Percentiles rank a stretch among this genome's conserved stretches.
phyloP scores from a whole-genome alignment of 2,329 filamentous ascomycete species.

The Cytospora schulzeri region DNA sequence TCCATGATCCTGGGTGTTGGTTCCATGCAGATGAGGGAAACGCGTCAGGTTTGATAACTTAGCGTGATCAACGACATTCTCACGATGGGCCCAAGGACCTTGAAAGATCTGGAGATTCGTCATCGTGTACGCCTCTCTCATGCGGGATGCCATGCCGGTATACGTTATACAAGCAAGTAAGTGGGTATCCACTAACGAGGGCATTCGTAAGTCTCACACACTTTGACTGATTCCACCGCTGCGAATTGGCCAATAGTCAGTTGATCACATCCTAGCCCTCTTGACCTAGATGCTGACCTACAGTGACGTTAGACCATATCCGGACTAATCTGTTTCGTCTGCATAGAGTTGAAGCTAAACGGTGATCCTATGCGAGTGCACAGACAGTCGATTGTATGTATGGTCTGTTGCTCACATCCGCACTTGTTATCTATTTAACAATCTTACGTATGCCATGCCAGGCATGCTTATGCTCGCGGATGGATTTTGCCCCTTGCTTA shows the following conservation, averaged over 20 bases:
- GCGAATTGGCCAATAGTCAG: slow-evolving; percentile 15
- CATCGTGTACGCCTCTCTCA: slow-evolving; percentile 14
- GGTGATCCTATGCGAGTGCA: too few species aligned
- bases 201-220: slow-evolving; percentile 20
- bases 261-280: slow-evolving; percentile 7
- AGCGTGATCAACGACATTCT: background rate
- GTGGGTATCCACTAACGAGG: background rate
- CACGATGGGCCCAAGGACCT: background rate
- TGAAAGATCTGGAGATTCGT: slow-evolving; percentile 8
- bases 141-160: background rate
- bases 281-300: slow-evolving; percentile 23
- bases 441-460: too few species aligned
- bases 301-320: slow-evolving; percentile 22
- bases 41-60: background rate
- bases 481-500: slow-evolving; percentile 28
- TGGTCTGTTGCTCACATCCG: too few species aligned
- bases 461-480: slow-evolving; percentile 21
- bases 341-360: background rate
- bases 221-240: background rate
- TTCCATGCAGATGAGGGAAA: background rate
- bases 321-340: slow-evolving; percentile 5
- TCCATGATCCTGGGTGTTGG: background rate
- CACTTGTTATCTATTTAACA: too few species aligned
- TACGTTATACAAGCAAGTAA: slow-evolving; percentile 2
- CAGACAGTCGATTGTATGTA: too few species aligned